These are phyloP conservation scores for Tolypocladium sp. DNA, from an alignment of 2,329 filamentous ascomycete species.

Conservation along the genomic window DNA sequence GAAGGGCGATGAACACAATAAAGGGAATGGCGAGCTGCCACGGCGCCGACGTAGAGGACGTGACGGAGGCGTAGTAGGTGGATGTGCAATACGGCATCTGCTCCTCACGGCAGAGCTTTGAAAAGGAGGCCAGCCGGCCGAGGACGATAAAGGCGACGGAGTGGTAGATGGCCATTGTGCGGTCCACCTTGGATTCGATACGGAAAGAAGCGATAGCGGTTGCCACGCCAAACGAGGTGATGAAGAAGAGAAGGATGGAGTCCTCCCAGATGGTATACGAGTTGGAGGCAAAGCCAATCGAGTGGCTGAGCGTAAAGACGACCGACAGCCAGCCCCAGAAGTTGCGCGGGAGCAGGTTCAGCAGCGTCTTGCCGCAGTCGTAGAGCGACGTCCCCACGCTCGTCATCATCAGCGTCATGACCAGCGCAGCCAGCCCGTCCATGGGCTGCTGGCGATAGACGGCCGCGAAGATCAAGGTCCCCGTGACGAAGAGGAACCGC, in stretches of 20 bases:
- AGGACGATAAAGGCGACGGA: slow-evolving; percentile 75
- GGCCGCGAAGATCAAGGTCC: slow-evolving; percentile 16
- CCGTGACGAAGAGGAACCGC: slow-evolving; percentile 21
- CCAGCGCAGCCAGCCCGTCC: slow-evolving; percentile 29
- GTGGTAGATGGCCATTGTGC: slow-evolving; percentile 73
- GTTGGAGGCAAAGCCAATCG: slow-evolving; percentile 91
- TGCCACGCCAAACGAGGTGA: slow-evolving; percentile 77
- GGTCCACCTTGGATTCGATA: slow-evolving; percentile 56
- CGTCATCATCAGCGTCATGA: slow-evolving; percentile 22
- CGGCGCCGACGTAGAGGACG: slow-evolving; percentile 82
- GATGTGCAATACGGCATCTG: slow-evolving; percentile 96
- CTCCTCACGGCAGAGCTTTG: slow-evolving; percentile 90
- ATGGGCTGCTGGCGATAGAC: slow-evolving; percentile 22
- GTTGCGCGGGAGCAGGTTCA: slow-evolving; percentile 56
- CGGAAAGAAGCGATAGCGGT: slow-evolving; percentile 67
- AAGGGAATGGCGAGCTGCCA: slow-evolving; percentile 85
- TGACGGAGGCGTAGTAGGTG: slow-evolving; percentile 88
- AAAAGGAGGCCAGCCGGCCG: slow-evolving; percentile 73
- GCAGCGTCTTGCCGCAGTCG: slow-evolving; percentile 31
- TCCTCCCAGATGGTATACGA: slow-evolving; percentile 99
- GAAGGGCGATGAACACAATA: slow-evolving; percentile 60
- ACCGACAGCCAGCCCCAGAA: slow-evolving; percentile 85
- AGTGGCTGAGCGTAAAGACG: slow-evolving; percentile 75
- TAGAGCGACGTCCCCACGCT: slow-evolving; percentile 36
- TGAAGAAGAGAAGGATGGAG: slow-evolving; percentile 83